Base-by-base conservation (phyloP, 108 stramenopile species). In the Fistulifera pelliculosa region DNA sequence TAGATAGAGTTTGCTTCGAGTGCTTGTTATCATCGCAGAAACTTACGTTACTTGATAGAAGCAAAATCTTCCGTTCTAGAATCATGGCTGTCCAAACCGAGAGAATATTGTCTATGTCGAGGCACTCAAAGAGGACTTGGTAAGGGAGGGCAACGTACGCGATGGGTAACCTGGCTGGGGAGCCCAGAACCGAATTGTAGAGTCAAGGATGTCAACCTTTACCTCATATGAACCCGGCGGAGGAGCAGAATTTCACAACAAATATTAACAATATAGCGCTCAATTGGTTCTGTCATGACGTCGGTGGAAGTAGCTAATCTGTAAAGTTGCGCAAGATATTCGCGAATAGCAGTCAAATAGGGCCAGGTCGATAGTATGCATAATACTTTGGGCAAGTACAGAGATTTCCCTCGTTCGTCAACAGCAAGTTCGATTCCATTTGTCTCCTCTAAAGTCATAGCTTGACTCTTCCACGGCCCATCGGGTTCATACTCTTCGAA, bases 111-210 rank as follows among this genome's bases (percentile, higher is more conserved):
- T 82, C 76, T 19, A 86, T 55, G 53, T 86, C 85, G 38, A 99
- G 66, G 58, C 90, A 94, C 50, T 90, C 91, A 70, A 99, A 96
- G 0, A 96, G 64, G n/a, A 82, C 53, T 17, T 83, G 71, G 57
- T 92, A 97, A 19, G 85, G 80, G 47, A 97, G 79, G 27, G 93
- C 93, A 14, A 93, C 95, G 56, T 95, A 94, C 0, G 96, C 86
- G 54, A 99, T 83, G 0, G 94, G 96, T 38, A 96, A 81, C 41
- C 85, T 87, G n/a, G 96, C 95, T 12, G 98, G 94, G 92, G 94
- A 4, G 93, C 79, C 81, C 92, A 91, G 56, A 97, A 89, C 25
- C 90, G 66, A 57, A 95, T 81, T 44, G 64, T 74, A 0, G 76
- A 69, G 55, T 81, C 70, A 14, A 94, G 63, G 15, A 94, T 82